Evolutionary conservation across 768 basidiomycete genomes (phyloP).

Genomic region (Plicaturopsis crispa): DNA sequence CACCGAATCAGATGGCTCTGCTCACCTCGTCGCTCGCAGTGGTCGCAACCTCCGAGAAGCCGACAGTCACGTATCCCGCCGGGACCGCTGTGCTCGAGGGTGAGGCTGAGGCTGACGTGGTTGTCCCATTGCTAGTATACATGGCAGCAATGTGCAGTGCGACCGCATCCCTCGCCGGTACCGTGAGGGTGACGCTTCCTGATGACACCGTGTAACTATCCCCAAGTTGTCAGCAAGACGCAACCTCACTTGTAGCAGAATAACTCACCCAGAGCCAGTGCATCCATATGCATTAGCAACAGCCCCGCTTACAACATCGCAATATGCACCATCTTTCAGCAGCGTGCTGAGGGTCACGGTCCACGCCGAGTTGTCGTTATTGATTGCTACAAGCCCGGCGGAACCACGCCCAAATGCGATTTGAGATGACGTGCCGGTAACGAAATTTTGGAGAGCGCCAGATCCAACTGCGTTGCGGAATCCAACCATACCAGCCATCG

Average conservation of each 20-base stretch:
- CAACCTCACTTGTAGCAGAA: neutral
- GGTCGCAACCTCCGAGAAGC: neutral
- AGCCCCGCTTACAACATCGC: constrained; percentile 55
- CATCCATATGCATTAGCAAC: constrained; percentile 34
- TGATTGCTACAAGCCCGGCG: constrained; percentile 58
- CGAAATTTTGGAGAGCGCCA: constrained; percentile 46
- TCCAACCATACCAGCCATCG: constrained; percentile 56
- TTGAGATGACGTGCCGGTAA: constrained; percentile 45
- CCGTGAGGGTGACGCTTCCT: constrained; percentile 41
- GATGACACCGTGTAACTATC: constrained; percentile 26
- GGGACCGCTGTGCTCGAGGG: too few species aligned
- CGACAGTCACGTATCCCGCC: neutral
- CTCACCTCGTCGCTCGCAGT: neutral
- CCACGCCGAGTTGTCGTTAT: constrained; percentile 55
- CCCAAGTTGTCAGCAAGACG: neutral
- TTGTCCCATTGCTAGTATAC: neutral
- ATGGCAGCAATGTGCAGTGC: constrained; percentile 44
- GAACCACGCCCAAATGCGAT: constrained; percentile 62
- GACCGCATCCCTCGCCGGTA: constrained; percentile 44
- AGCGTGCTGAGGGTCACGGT: constrained; percentile 47
- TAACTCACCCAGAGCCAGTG: constrained; percentile 39
- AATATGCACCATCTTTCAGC: constrained; percentile 51
- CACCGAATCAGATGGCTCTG: neutral
- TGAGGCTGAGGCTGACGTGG: too few species aligned
- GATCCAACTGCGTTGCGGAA: constrained; percentile 54